These are phyloP conservation scores for Blumeria hordei DNA, from an alignment of 2,329 filamentous ascomycete species.

Conservation along the genomic window DNA sequence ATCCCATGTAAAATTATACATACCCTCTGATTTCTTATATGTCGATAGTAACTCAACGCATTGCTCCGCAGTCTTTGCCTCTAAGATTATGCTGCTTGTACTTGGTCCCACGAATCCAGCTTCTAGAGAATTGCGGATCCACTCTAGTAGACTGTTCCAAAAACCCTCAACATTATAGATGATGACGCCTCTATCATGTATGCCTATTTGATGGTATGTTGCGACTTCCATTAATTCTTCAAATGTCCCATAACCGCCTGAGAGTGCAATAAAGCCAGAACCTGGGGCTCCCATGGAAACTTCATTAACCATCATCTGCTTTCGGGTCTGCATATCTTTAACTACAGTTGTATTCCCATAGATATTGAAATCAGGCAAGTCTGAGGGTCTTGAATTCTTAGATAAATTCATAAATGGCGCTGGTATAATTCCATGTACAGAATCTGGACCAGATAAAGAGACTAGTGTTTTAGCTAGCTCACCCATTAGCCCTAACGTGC, in stretches of 20 bases:
- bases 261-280: constrained; percentile 69
- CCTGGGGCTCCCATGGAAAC: constrained; percentile 63
- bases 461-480: constrained; percentile 75
- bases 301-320: constrained; percentile 77
- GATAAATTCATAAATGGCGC: constrained; percentile 38
- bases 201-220: constrained; percentile 92
- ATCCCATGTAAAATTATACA: constrained; percentile 66
- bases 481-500: constrained; percentile 88
- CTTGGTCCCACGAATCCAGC: constrained; percentile 51
- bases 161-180: constrained; percentile 76
- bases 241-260: constrained; percentile 79
- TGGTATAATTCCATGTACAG: constrained; percentile 88
- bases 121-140: constrained; percentile 53
- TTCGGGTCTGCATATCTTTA: constrained; percentile 86
- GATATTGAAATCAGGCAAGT: constrained; percentile 21
- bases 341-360: constrained; percentile 80
- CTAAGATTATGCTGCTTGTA: constrained; percentile 55
- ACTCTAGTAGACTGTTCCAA: constrained; percentile 66
- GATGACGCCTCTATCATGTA: constrained; percentile 58
- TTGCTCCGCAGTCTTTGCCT: constrained; percentile 46
- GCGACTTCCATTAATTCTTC: constrained; percentile 84
- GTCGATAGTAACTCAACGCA: constrained; percentile 45
- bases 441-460: constrained; percentile 49
- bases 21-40: constrained; percentile 52
- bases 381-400: constrained; percentile 44